Percentiles rank a stretch among this genome's conserved stretches.
Conservation (phyloP, 2,329 filamentous ascomycete genomes). For the Mariannaea elegans region DNA sequence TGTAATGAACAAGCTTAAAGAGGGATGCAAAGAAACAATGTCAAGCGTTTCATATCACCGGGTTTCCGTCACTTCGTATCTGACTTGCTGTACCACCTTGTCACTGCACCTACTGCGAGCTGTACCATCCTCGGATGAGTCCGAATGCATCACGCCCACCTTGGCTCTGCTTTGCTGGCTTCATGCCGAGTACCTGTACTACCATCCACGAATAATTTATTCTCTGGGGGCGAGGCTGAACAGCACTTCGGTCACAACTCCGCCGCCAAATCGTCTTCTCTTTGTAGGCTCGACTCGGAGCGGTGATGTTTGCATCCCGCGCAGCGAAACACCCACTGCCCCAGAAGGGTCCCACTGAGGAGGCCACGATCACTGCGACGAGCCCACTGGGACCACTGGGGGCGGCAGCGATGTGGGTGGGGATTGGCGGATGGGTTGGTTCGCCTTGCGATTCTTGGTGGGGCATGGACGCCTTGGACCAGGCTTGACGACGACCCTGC, state of each 20-base stretch:
- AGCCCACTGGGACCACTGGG: constrained; percentile 14
- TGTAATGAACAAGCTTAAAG: background rate
- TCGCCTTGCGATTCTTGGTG: constrained; percentile 33
- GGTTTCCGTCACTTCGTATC: background rate
- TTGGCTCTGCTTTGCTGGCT: constrained; percentile 9
- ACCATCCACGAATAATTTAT: background rate
- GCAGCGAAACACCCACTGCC: constrained; percentile 10
- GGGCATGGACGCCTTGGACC: constrained; percentile 26
- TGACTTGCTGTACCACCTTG: constrained; percentile 5
- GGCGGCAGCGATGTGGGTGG: constrained; percentile 28
- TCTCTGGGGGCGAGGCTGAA: constrained; percentile 36
- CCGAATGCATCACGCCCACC: background rate
- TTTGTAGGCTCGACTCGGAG: constrained; percentile 23
- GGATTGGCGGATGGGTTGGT: constrained; percentile 21
- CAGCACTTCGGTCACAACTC: constrained; percentile 20
- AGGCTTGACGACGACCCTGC: background rate
- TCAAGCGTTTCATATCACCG: background rate
- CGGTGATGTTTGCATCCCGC: constrained; percentile 26
- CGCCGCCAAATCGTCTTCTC: constrained; percentile 21
- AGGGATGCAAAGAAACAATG: background rate
- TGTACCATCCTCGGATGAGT: background rate
- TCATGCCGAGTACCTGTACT: background rate
- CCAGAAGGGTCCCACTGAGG: constrained; percentile 21
- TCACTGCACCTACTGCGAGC: background rate
- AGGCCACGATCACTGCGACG: constrained; percentile 21